These are phyloP conservation scores for Acidiella bohemica DNA, from an alignment of 495 filamentous ascomycete genomes.

Conservation along the genomic window DNA sequence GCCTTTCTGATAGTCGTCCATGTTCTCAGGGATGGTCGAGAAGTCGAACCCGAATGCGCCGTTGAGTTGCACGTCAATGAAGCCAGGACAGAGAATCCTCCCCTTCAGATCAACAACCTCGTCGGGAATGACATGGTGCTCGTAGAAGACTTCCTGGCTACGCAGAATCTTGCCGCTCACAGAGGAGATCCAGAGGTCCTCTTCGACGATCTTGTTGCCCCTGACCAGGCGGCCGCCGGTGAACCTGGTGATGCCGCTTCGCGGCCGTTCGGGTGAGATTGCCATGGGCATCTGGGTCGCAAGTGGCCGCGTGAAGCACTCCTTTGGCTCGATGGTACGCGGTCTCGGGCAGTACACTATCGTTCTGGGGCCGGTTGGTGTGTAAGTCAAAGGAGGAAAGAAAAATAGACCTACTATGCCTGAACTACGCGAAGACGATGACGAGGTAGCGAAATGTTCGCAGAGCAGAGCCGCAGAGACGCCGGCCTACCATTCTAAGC, in stretches of 20 bases:
- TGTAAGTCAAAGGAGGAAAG: too few species aligned
- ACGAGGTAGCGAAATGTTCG: too few species aligned
- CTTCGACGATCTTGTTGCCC: slow-evolving; percentile 46
- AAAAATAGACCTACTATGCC: too few species aligned
- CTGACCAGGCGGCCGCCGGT: slow-evolving; percentile 65
- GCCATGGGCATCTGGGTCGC: slow-evolving; percentile 20
- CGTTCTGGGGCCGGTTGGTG: too few species aligned
- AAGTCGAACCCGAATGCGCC: slow-evolving; percentile 81
- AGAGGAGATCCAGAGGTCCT: slow-evolving; percentile 70
- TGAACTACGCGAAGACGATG: too few species aligned
- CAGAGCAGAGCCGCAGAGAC: too few species aligned
- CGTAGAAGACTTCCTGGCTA: slow-evolving; percentile 64
- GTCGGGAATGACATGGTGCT: slow-evolving; percentile 46
- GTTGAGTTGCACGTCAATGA: slow-evolving; percentile 79
- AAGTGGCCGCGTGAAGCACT: too few species aligned
- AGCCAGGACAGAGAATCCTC: slow-evolving; percentile 63
- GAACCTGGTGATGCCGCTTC: slow-evolving; percentile 58
- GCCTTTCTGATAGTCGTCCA: slow-evolving; percentile 49
- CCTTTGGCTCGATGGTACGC: too few species aligned
- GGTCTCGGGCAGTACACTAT: too few species aligned
- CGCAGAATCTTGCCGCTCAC: slow-evolving; percentile 60
- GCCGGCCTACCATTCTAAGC: neutral
- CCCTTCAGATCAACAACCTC: slow-evolving; percentile 56
- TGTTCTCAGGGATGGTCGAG: slow-evolving; percentile 49
- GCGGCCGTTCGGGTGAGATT: slow-evolving; percentile 14